These are phyloP conservation scores for Cercospora sp. DNA, from an alignment of 2,329 filamentous ascomycete genomes.

Conservation along the genomic window DNA sequence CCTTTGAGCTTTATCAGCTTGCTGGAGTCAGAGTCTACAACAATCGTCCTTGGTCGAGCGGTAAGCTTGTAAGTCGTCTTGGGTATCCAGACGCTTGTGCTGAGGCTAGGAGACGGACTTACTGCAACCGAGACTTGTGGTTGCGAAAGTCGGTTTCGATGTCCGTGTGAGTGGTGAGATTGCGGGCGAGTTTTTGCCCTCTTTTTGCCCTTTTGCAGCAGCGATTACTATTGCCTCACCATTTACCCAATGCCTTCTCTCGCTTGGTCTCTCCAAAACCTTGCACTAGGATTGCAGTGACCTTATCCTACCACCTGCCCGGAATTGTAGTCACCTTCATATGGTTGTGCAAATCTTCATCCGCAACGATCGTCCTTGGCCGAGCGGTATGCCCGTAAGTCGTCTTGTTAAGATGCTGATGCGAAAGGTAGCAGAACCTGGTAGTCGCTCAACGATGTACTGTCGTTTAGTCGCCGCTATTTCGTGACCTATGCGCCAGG, in stretches of 20 bases:
- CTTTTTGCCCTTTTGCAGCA: neutral
- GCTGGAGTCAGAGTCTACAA: neutral
- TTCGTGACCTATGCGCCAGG: neutral
- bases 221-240: neutral
- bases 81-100: neutral
- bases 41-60: neutral
- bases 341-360: neutral
- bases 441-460: neutral
- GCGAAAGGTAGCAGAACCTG: neutral
- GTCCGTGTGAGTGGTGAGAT: neutral
- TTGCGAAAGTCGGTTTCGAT: too few relatives aligned
- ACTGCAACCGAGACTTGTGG: too few relatives aligned
- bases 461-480: neutral
- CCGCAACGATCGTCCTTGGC: neutral
- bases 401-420: neutral
- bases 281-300: neutral
- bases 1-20: neutral
- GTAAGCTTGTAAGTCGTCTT: neutral
- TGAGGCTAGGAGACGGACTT: neutral
- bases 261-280: neutral
- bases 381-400: neutral
- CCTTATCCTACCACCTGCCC: neutral
- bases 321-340: neutral
- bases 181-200: neutral
- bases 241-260: neutral